Evolutionary conservation across 1,139 yeast species (phyloP), one percentile per base, ranked within the genome.

Genomic region (Sporopachydermia cereana): DNA sequence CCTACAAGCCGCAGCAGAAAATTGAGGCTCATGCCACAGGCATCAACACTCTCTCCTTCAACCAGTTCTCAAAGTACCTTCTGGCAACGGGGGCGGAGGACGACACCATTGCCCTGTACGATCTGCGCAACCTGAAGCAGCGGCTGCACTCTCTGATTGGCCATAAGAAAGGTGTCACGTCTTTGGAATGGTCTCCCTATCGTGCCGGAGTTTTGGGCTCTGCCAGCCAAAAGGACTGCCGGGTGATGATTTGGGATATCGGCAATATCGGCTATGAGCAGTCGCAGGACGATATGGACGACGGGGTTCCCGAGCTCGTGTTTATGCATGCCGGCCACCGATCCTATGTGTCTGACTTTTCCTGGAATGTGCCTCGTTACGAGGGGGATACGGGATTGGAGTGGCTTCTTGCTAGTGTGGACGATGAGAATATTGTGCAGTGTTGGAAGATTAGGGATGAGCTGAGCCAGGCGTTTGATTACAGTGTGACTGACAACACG

Each of bases 311-410:
- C 3, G 94, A 84, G 57, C 62, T 83, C 34, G 69, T 83, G 54
- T 80, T 83, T 88, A 80, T 84, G 79, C 94, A 84, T 55, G 93
- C 91, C 30, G 94, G 94, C 17, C 93, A 83, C 56, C 80, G 85
- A 9, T 82, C 86, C 12, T 72, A 81, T 1, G 80, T 84, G 9
- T 77, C 79, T 30, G 94, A 84, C 58, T 68, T 83, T 53, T 72
- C 78, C 42, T 79, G 85, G 71, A 80, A 81, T 55, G 78, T 81
- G 7, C 18, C 18, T 9, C 18, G 39, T 7, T 16, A 34, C 9
- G 39, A 34, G 22, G 22, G 22, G 9, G 39, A 34, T n/a, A 12
- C 9, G 9, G 18, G 22, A n/a, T n/a, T 34, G 22, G 83, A 82
- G 17, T 83, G 89, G 89, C 72, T 84, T 27, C 56, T 82, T 47